phyloP scores from a whole-genome alignment of 2,329 filamentous ascomycete species.

The Cyanodermella asteris region DNA sequence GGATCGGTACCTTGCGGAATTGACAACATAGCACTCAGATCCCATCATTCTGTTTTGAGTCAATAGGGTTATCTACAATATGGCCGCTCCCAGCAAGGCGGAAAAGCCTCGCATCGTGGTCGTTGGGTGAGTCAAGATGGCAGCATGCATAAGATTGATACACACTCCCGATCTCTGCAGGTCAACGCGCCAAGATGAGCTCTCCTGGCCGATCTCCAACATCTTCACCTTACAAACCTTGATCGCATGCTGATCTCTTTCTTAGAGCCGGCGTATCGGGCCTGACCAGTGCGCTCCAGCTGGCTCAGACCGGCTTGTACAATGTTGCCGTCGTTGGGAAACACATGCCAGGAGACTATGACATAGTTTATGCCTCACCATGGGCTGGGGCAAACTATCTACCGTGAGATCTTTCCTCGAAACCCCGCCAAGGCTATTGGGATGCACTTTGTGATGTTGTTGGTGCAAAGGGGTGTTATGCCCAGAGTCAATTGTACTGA shows the following conservation, averaged over 20 bases:
- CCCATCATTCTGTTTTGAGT: too few species aligned
- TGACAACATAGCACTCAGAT: too few species aligned
- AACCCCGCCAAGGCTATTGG: background rate
- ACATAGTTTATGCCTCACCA: slow-evolving; percentile 73
- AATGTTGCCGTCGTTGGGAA: slow-evolving; percentile 55
- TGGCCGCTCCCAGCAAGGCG: too few species aligned
- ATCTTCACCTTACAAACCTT: slow-evolving; percentile 1
- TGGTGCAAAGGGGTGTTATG: too few species aligned
- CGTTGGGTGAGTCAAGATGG: slow-evolving; percentile 28
- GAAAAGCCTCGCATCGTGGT: slow-evolving; percentile 21
- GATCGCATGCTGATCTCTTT: slow-evolving; percentile 1
- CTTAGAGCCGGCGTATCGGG: slow-evolving; percentile 41
- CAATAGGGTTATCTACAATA: too few species aligned
- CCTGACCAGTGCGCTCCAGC: slow-evolving; percentile 40
- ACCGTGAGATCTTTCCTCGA: slow-evolving; percentile 30
- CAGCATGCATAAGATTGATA: too few species aligned
- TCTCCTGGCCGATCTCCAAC: background rate
- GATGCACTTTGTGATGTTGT: background rate
- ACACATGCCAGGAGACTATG: slow-evolving; percentile 85
- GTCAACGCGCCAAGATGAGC: slow-evolving; percentile 5
- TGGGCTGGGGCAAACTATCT: slow-evolving; percentile 71
- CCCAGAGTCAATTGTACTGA: too few species aligned
- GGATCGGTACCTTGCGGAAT: too few species aligned
- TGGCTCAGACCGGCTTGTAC: slow-evolving; percentile 33
- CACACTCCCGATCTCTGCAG: too few species aligned